Percentiles rank a stretch among this genome's conserved stretches.
phyloP scores from a whole-genome alignment of 345 rosid species.

The Brassica carinata region DNA sequence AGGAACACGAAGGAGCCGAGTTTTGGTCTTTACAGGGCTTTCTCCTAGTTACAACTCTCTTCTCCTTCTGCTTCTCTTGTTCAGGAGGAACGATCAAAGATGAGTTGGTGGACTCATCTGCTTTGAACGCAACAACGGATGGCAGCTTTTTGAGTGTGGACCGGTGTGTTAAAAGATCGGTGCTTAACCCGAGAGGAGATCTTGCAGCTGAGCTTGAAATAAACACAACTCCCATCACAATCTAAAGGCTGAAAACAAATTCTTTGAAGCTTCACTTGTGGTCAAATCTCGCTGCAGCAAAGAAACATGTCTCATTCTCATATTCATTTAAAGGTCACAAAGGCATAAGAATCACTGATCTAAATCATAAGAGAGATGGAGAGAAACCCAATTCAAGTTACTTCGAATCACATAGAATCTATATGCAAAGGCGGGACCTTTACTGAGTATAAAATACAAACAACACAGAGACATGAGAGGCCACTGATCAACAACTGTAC shows the following conservation, averaged over 20 bases:
- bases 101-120: slow-evolving; percentile 53
- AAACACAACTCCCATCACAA: slow-evolving; percentile 87
- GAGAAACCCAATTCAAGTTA: not conserved
- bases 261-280: slow-evolving; percentile 14
- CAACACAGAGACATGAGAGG: too few species aligned
- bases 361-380: not conserved
- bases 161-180: slow-evolving; percentile 46
- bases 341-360: not conserved
- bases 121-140: slow-evolving; percentile 68
- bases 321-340: not conserved
- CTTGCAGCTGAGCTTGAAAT: slow-evolving; percentile 83
- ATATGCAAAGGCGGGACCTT: slow-evolving; percentile 7
- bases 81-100: slow-evolving; percentile 53
- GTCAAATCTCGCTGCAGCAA: not conserved
- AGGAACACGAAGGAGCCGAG: slow-evolving; percentile 37
- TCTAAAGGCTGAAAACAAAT: slow-evolving; percentile 18
- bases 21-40: slow-evolving; percentile 46
- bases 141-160: slow-evolving; percentile 47
- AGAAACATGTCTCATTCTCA: slow-evolving; percentile 9
- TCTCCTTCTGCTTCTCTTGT: slow-evolving; percentile 50
- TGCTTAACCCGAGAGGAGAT: slow-evolving; percentile 62
- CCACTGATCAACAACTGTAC: too few species aligned
- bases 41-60: slow-evolving; percentile 46
- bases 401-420: not conserved
- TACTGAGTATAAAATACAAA: too few species aligned